These are phyloP conservation scores for Lepidium sativum DNA, from an alignment of 345 rosid genomes.

Conservation along the genomic window DNA sequence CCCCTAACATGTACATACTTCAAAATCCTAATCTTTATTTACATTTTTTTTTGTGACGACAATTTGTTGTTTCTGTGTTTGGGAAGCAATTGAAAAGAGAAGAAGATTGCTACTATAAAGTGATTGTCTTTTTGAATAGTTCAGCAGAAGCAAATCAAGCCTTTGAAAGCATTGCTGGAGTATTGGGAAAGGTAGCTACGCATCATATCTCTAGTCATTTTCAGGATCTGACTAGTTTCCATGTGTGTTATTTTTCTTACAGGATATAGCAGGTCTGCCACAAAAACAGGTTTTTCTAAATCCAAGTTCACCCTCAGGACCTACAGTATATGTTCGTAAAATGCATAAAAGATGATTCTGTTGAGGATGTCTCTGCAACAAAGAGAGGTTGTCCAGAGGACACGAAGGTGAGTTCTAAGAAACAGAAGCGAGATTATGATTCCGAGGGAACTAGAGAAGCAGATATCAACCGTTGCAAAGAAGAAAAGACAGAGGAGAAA, in stretches of 20 bases:
- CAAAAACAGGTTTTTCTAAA: slow-evolving; percentile 4
- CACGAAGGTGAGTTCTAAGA: background rate
- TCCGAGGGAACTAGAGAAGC: background rate
- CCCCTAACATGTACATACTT: background rate
- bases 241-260: background rate
- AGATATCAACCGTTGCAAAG: background rate
- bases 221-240: background rate
- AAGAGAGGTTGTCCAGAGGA: background rate
- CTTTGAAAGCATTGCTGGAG: slow-evolving; percentile 43
- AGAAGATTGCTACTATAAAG: slow-evolving; percentile 37
- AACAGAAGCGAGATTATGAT: background rate
- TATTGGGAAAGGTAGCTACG: slow-evolving; percentile 36
- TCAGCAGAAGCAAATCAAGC: slow-evolving; percentile 46
- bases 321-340: background rate
- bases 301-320: background rate
- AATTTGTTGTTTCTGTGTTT: background rate
- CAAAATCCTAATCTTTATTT: background rate
- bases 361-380: background rate
- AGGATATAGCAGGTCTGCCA: background rate
- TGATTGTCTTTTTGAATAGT: slow-evolving; percentile 34
- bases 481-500: background rate
- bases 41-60: background rate
- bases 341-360: background rate
- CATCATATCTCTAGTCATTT: background rate
- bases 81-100: slow-evolving; percentile 33